phyloP scores from a whole-genome alignment of 2,329 filamentous ascomycete species.

The Monosporascus sp. region DNA sequence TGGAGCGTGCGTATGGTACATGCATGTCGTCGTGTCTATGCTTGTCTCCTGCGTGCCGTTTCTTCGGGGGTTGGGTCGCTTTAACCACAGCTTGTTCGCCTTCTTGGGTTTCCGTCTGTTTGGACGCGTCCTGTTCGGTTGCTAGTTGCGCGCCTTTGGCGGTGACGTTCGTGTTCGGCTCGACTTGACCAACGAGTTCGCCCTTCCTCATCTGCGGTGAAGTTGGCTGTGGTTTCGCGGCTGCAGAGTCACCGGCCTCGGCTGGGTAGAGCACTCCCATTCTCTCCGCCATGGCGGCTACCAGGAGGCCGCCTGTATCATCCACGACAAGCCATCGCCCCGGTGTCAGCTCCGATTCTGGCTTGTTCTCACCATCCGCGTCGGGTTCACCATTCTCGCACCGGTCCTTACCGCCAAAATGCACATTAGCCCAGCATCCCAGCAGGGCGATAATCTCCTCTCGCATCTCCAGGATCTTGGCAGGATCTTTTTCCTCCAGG shows the following conservation, averaged over 20 bases:
- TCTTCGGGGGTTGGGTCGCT: not conserved
- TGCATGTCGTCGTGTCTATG: conserved; percentile 42
- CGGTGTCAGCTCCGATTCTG: conserved; percentile 14
- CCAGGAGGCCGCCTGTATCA: conserved; percentile 77
- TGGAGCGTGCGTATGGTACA: conserved; percentile 62
- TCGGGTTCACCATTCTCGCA: conserved; percentile 17
- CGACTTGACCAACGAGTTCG: conserved; percentile 2
- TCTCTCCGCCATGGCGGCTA: conserved; percentile 79
- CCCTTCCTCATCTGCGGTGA: conserved; percentile 8
- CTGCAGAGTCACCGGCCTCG: conserved; percentile 22
- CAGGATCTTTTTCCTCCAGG: conserved; percentile 72
- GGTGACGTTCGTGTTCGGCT: not conserved
- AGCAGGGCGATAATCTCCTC: conserved; percentile 78
- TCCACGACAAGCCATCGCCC: conserved; percentile 79
- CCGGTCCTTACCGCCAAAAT: conserved; percentile 52
- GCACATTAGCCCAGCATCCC: conserved; percentile 86
- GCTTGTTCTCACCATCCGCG: conserved; percentile 16
- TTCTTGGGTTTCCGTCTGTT: conserved; percentile 15
- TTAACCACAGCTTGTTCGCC: conserved; percentile 13
- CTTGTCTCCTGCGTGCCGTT: conserved; percentile 3
- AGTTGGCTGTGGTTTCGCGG: not conserved
- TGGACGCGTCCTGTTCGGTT: not conserved
- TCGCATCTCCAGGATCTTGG: conserved; percentile 77
- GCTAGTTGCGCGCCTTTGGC: not conserved
- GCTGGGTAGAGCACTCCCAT: conserved; percentile 70